These are phyloP conservation scores for Croton laevigatus DNA, from an alignment of 441 rosid genomes.

Conservation along the genomic window DNA sequence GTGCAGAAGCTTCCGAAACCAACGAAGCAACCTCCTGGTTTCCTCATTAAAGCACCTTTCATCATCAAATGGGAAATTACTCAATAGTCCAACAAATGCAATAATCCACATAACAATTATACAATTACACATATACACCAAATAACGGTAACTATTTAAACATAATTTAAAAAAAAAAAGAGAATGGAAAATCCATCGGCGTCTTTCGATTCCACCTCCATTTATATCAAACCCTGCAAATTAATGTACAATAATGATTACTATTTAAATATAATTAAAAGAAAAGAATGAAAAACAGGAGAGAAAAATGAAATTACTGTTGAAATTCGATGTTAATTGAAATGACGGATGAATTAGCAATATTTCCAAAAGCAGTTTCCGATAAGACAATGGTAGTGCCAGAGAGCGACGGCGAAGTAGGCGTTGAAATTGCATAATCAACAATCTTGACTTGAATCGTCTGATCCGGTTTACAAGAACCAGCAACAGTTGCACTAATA, in stretches of 20 bases:
- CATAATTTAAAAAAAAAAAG: too few species aligned
- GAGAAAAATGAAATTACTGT: slow-evolving; percentile 34
- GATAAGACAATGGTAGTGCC: slow-evolving; percentile 54
- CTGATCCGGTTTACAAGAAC: slow-evolving; percentile 35
- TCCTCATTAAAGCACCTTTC: too few species aligned
- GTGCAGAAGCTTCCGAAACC: neutral
- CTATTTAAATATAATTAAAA: too few species aligned
- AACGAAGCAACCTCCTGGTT: neutral
- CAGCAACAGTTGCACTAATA: slow-evolving; percentile 42
- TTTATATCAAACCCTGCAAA: too few species aligned
- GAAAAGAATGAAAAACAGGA: neutral
- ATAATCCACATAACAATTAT: too few species aligned
- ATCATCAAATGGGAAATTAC: too few species aligned
- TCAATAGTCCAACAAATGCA: too few species aligned
- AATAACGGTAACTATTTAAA: too few species aligned
- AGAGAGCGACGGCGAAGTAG: slow-evolving; percentile 17
- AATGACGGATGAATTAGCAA: slow-evolving; percentile 34
- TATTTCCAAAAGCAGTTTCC: slow-evolving; percentile 39
- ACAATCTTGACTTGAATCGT: slow-evolving; percentile 53
- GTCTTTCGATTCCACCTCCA: too few species aligned
- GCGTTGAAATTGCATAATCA: slow-evolving; percentile 32
- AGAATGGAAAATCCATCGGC: too few species aligned
- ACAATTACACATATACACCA: too few species aligned
- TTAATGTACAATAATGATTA: too few species aligned
- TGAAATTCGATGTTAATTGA: slow-evolving; percentile 50